These are phyloP conservation scores for Oryza meridionalis DNA, from an alignment of 176 grass and related monocot genomes.

Conservation along the genomic window DNA sequence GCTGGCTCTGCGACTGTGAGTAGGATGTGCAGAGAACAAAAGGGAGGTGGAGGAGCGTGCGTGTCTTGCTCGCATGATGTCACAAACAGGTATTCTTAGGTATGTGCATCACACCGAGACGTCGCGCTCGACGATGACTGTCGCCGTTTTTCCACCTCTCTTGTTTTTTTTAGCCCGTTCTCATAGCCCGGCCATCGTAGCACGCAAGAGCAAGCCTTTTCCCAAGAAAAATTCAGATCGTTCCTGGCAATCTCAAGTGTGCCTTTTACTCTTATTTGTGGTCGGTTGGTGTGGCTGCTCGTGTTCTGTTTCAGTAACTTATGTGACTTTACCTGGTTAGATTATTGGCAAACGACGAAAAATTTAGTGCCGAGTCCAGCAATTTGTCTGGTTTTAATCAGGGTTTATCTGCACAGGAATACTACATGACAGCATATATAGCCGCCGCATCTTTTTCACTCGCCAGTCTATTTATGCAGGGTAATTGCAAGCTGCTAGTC, in stretches of 20 bases:
- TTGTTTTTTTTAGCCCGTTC: background rate
- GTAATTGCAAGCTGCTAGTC: background rate
- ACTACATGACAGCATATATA: background rate
- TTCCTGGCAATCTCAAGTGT: conserved; percentile 9
- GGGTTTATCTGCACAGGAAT: background rate
- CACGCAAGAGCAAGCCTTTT: conserved; percentile 16
- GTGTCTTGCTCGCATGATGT: conserved; percentile 52
- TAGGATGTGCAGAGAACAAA: conserved; percentile 23
- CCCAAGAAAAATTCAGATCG: background rate
- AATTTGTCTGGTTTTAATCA: background rate
- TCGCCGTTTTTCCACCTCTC: background rate
- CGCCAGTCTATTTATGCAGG: background rate
- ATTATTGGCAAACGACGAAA: background rate
- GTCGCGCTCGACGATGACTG: conserved; percentile 47
- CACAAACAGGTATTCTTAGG: conserved; percentile 76
- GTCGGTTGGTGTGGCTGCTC: background rate
- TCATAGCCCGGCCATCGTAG: background rate
- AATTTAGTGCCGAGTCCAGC: background rate
- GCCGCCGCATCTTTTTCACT: background rate
- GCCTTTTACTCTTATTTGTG: conserved; percentile 5
- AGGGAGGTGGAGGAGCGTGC: conserved; percentile 10
- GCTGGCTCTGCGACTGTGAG: background rate
- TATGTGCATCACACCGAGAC: conserved; percentile 48
- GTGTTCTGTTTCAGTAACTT: conserved; percentile 3
- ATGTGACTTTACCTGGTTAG: background rate